Evolutionary conservation across 768 basidiomycete species (phyloP).

Genomic region (Boletus barrowsii): DNA sequence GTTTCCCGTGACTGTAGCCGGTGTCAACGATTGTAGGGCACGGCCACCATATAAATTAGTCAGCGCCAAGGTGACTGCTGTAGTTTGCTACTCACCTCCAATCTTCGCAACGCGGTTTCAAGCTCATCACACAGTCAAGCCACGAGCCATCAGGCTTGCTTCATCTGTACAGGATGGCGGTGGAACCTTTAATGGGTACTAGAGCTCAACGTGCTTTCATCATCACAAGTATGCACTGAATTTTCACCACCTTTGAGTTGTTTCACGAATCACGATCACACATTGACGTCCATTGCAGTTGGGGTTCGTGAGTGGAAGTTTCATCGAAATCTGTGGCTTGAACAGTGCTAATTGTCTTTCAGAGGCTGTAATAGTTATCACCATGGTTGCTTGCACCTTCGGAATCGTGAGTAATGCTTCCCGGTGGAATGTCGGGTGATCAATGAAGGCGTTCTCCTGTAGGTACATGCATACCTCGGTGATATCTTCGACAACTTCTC

Average conservation of each 20-base stretch:
- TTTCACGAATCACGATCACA: conserved; percentile 10
- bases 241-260: background rate
- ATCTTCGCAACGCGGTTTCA: background rate
- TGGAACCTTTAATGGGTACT: conserved; percentile 70
- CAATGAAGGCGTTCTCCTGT: background rate
- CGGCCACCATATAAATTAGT: conserved; percentile 15
- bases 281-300: conserved; percentile 34
- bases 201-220: conserved; percentile 72
- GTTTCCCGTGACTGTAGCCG: no score
- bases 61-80: background rate
- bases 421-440: background rate
- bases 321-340: background rate
- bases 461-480: conserved; percentile 47
- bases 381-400: conserved; percentile 73
- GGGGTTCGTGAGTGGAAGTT: conserved; percentile 53
- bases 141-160: conserved; percentile 12
- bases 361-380: conserved; percentile 76
- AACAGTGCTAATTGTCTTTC: conserved; percentile 7
- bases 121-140: conserved; percentile 12
- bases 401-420: conserved; percentile 44
- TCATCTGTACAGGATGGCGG: conserved; percentile 49
- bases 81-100: background rate
- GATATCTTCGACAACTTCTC: conserved; percentile 14
- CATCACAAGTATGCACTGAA: conserved; percentile 52
- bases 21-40: background rate